These are phyloP conservation scores for Eucalyptus microcorys DNA, from an alignment of 345 rosid genomes.

Conservation along the genomic window DNA sequence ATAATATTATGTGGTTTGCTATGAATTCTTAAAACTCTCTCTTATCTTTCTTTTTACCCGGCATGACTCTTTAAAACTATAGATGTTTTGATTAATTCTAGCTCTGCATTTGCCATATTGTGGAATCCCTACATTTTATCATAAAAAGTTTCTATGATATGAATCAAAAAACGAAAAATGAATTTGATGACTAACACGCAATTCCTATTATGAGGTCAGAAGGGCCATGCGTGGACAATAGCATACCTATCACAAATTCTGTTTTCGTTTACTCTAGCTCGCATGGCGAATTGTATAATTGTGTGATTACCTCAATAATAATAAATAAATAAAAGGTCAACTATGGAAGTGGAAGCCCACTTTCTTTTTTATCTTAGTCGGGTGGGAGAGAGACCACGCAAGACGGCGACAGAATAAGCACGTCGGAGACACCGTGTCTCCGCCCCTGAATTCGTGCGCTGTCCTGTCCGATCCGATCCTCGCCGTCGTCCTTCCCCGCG, in stretches of 20 bases:
- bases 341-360: background rate
- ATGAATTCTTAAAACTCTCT: no score
- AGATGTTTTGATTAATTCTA: no score
- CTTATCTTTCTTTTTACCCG: rapidly evolving
- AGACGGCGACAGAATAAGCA: background rate
- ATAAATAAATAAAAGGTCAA: background rate
- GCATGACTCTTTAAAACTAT: background rate
- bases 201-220: background rate
- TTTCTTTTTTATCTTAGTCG: background rate
- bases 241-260: background rate
- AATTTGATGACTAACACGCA: background rate
- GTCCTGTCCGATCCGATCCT: background rate
- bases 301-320: no score
- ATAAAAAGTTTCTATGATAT: no score
- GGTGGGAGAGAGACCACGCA: background rate
- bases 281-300: no score
- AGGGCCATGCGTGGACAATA: background rate
- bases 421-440: background rate
- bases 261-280: background rate
- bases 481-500: background rate
- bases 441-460: background rate
- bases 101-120: no score
- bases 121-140: no score
- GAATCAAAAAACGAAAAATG: no score
- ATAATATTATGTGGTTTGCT: no score